Base-by-base conservation (phyloP, 768 basidiomycete species). In the Pleurotus cornucopiae region DNA sequence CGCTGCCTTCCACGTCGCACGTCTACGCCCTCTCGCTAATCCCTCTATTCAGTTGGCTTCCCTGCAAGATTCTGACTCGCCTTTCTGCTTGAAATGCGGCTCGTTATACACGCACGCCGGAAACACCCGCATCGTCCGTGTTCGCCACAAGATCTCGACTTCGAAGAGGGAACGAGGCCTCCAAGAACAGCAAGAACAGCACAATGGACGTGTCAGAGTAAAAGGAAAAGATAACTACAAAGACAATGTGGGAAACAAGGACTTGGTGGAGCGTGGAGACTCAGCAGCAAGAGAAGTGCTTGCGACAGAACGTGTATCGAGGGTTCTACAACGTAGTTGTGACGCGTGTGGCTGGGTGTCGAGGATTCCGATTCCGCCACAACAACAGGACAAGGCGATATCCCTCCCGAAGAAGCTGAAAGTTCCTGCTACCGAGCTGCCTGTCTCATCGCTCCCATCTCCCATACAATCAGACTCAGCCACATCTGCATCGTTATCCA, bases 1-100 rank as follows among this genome's bases (percentile, higher is more conserved):
- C 47, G 79, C 89, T 12, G 86, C 88, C 39, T 71, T 86, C 25
- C 87, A 90, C 64, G 67, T 77, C 0, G 63, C 72, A 12, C 76
- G 81, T 46, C 68, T 69, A 14, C 69, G 57, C 12, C 66, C 47
- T 51, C 63, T 5, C 58, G 72, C 47, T 66, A 67, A 44, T 58
- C 57, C 43, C 26, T 64, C 37, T 52, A 55, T 62, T 48, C 52
- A 46, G 20, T 14, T 37, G 45, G 12, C 41, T 48, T 34, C 30
- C 30, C 60, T 69, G 59, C 63, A 66, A 26, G 47, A 61, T 41
- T 66, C 68, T 20, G 47, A 61, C 43, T 66, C 68, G 20, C 46
- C 51, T 2, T 54, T 47, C 41, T 89, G 86, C 64, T 46, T 67
- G 4, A 74, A 68, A 67, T 89, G 88, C 61, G 86, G 85, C 30